These are phyloP conservation scores for Raphanus hybrid DNA, from an alignment of 441 rosid genomes.

Conservation along the genomic window DNA sequence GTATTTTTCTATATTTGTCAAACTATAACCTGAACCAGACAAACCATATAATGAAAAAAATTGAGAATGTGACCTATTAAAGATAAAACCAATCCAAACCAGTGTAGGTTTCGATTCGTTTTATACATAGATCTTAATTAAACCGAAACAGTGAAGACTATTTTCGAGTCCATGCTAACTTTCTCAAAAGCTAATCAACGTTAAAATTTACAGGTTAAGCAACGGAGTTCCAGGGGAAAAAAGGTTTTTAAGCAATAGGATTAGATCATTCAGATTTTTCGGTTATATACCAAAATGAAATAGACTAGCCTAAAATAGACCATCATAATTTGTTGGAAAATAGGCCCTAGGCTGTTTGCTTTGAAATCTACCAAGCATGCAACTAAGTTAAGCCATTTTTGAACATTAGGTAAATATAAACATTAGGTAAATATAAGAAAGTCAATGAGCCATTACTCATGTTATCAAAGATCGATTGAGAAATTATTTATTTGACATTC, in stretches of 20 bases:
- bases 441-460: slow-evolving; percentile 35
- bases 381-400: slow-evolving; percentile 8
- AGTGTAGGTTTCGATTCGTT: not conserved
- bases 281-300: not conserved
- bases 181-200: not conserved
- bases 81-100: too few relatives aligned
- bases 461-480: slow-evolving; percentile 12
- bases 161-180: not conserved
- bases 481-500: slow-evolving; percentile 33
- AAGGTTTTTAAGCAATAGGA: not conserved
- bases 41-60: not conserved
- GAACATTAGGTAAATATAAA: not conserved
- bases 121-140: not conserved
- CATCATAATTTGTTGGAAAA: slow-evolving; percentile 7
- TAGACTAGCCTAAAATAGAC: not conserved
- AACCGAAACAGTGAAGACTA: not conserved
- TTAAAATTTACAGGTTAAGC: not conserved
- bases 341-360: not conserved
- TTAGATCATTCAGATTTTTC: not conserved
- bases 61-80: not conserved
- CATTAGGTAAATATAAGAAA: slow-evolving; percentile 3
- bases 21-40: not conserved
- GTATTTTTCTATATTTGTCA: not conserved
- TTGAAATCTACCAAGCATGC: slow-evolving; percentile 15
- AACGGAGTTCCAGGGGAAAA: not conserved